phyloP scores from a whole-genome alignment of 352 stramenopile species.

The Globisporangium okanoganense region DNA sequence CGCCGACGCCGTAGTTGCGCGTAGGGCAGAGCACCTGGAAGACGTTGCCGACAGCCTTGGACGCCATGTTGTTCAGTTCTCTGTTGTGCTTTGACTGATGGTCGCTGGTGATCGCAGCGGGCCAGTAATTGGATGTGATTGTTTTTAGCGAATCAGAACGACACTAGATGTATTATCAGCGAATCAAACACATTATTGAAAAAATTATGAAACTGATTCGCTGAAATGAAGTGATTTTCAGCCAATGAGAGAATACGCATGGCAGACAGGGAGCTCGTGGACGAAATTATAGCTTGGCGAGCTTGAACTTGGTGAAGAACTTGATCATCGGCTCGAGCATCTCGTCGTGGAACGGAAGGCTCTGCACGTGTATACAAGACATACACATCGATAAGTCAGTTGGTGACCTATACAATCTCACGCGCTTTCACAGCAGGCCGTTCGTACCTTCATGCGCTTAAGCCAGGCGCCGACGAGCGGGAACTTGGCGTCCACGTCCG shows the following conservation, averaged over 20 bases:
- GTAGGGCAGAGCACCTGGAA: constrained; percentile 71
- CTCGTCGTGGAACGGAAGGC: constrained; percentile 58
- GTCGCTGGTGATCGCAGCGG: not conserved
- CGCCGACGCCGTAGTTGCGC: constrained; percentile 67
- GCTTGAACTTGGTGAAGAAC: constrained; percentile 70
- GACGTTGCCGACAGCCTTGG: constrained; percentile 55
- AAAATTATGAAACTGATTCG: constrained; percentile 11
- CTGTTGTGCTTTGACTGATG: not conserved
- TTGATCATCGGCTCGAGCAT: constrained; percentile 60
- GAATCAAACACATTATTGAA: constrained; percentile 1
- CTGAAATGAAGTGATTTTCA: constrained; percentile 10
- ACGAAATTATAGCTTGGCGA: constrained; percentile 38
- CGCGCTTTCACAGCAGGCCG: not conserved
- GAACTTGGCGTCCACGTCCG: constrained; percentile 42
- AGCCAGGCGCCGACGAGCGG: constrained; percentile 51
- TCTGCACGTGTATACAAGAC: constrained; percentile 15
- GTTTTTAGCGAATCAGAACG: constrained; percentile 19
- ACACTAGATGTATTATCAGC: constrained; percentile 10
- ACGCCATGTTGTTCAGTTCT: constrained; percentile 19
- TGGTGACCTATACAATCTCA: not conserved
- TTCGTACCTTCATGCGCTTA: constrained; percentile 67
- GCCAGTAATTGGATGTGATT: constrained; percentile 1
- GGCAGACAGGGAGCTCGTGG: not conserved
- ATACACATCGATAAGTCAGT: not conserved
- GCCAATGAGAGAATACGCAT: not conserved